A percentile compares a stretch with the other conserved stretches of the same genome.
These are phyloP conservation scores for Rhodomyrtus psidioides DNA, from an alignment of 441 rosid species.

Conservation along the genomic window DNA sequence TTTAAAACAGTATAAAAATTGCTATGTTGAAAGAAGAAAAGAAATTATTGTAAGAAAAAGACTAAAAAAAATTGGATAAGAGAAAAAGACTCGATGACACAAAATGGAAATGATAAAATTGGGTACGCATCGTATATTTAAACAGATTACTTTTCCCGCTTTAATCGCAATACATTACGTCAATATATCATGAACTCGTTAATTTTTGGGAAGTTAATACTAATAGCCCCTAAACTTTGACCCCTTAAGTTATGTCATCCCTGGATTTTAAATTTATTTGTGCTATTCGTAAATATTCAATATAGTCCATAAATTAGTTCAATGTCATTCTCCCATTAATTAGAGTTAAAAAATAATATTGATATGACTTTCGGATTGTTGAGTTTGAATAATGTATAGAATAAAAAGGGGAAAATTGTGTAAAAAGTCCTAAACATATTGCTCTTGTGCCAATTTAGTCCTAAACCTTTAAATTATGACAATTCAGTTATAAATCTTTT, in stretches of 20 bases:
- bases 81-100: too few species aligned
- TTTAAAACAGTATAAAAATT: background rate
- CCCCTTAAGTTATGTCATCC: rapidly evolving
- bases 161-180: background rate
- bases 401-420: background rate
- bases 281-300: background rate
- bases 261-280: background rate
- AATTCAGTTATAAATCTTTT: too few species aligned
- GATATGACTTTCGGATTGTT: background rate
- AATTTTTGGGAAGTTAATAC: background rate
- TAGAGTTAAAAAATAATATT: background rate
- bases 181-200: background rate
- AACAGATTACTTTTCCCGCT: background rate
- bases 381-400: background rate
- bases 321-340: background rate
- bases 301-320: background rate
- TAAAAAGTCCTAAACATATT: too few species aligned
- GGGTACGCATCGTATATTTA: too few species aligned
- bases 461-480: too few species aligned
- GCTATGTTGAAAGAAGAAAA: background rate
- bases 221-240: background rate
- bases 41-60: background rate
- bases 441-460: too few species aligned
- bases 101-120: too few species aligned
- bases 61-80: background rate